A percentile compares a stretch with the other conserved stretches of the same genome.
These are phyloP conservation scores for Erucastrum elatum DNA, from an alignment of 345 rosid genomes.

Conservation along the genomic window DNA sequence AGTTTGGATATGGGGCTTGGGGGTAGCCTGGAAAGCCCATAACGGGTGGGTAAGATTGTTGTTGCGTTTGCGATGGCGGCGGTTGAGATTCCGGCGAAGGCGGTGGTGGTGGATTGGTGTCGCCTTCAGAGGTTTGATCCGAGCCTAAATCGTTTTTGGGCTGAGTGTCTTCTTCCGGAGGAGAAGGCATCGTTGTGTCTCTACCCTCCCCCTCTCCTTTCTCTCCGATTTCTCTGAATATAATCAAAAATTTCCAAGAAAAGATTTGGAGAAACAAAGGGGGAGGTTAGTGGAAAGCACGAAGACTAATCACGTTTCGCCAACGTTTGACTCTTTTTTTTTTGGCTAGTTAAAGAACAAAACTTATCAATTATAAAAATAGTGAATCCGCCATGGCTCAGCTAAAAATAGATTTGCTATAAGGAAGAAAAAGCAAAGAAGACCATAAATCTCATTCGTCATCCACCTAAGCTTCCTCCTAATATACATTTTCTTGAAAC, in stretches of 20 bases:
- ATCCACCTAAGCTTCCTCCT: not conserved
- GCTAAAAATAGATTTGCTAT: conserved; percentile 31
- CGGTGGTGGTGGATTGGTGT: conserved; percentile 32
- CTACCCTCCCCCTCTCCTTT: conserved; percentile 7
- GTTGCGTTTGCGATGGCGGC: conserved; percentile 6
- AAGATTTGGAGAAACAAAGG: conserved; percentile 19
- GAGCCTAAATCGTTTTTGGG: conserved; percentile 25
- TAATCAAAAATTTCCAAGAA: not conserved
- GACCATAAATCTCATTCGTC: not conserved
- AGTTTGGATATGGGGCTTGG: conserved; percentile 29
- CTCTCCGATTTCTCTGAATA: not conserved
- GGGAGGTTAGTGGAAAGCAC: conserved; percentile 32
- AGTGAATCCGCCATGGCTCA: conserved; percentile 28
- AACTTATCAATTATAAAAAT: conserved; percentile 31
- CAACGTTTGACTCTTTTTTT: not conserved
- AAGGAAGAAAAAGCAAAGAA: not conserved
- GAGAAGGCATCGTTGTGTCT: conserved; percentile 38
- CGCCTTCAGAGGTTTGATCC: conserved; percentile 34
- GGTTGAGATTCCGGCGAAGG: conserved; percentile 18
- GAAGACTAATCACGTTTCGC: conserved; percentile 5
- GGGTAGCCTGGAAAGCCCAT: conserved; percentile 39
- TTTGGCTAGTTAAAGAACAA: not conserved
- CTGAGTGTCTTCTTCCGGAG: conserved; percentile 27
- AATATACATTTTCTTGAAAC: not conserved
- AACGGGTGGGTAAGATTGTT: conserved; percentile 29